These are phyloP conservation scores for Oldenlandia corymbosa DNA, from an alignment of 257 asterid genomes.

Conservation along the genomic window DNA sequence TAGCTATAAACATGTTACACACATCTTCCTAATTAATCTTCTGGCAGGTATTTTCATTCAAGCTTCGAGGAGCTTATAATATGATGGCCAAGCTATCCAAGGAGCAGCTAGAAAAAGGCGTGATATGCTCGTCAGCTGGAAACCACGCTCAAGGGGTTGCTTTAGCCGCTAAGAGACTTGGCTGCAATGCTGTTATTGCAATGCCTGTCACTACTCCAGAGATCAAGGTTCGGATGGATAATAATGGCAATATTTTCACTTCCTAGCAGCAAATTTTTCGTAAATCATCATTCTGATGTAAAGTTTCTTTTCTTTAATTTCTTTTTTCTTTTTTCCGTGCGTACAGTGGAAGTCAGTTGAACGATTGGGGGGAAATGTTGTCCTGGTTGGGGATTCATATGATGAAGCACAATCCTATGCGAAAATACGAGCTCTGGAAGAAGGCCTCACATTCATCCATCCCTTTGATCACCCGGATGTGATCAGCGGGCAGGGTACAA, in stretches of 20 bases:
- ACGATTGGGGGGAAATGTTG: slow-evolving; percentile 82
- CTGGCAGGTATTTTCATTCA: slow-evolving; percentile 77
- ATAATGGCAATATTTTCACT: background rate
- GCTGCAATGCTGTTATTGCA: slow-evolving; percentile 67
- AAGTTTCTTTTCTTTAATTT: background rate
- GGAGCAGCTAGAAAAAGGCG: slow-evolving; percentile 71
- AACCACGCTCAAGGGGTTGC: slow-evolving; percentile 99
- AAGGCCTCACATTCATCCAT: slow-evolving; percentile 69
- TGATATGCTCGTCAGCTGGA: slow-evolving; percentile 96
- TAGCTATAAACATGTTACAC: too few relatives aligned
- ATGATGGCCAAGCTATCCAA: slow-evolving; percentile 91
- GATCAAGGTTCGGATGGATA: slow-evolving; percentile 57
- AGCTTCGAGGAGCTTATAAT: slow-evolving; percentile 96
- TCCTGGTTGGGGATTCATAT: slow-evolving; percentile 80
- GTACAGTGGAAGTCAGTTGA: slow-evolving; percentile 80
- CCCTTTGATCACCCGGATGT: slow-evolving; percentile 98
- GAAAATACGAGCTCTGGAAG: slow-evolving; percentile 60
- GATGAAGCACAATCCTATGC: slow-evolving; percentile 94
- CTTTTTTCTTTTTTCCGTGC: background rate
- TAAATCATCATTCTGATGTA: background rate
- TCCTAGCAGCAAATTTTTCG: too few relatives aligned
- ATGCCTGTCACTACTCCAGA: slow-evolving; percentile 98
- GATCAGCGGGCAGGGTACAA: slow-evolving; percentile 85
- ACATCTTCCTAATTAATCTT: too few relatives aligned
- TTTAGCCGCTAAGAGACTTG: slow-evolving; percentile 61